A percentile compares a stretch with the other conserved stretches of the same genome.
phyloP scores from a whole-genome alignment of 345 rosid species.

The Citrus reticulata region DNA sequence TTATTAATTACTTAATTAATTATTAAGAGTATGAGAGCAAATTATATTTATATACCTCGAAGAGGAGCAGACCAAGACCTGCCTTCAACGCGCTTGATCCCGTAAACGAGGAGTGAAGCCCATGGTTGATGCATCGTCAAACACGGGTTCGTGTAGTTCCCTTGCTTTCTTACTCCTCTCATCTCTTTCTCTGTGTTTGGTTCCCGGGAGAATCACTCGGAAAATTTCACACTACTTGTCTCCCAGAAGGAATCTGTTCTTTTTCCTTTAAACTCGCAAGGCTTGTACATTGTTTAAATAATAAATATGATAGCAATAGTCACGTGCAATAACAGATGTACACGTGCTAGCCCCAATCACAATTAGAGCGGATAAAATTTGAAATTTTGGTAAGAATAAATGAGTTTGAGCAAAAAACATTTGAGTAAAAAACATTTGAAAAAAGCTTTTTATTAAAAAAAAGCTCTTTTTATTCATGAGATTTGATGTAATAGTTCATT shows the following conservation, averaged over 20 bases:
- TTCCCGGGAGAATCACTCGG: neutral
- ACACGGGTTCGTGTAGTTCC: constrained; percentile 75
- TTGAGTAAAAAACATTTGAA: no score
- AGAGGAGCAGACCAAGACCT: constrained; percentile 92
- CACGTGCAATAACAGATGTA: neutral
- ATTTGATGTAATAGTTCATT: accelerated
- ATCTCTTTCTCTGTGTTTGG: neutral
- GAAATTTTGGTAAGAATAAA: no score
- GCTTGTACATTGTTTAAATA: neutral
- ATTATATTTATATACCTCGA: constrained; percentile 40
- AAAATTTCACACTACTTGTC: neutral
- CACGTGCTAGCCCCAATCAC: neutral
- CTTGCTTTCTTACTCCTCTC: constrained; percentile 38
- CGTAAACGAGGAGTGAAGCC: constrained; percentile 83
- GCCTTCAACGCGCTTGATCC: constrained; percentile 94
- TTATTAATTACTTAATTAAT: no score
- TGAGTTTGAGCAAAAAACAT: no score
- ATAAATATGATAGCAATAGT: no score
- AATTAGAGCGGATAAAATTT: no score
- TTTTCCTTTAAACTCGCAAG: neutral
- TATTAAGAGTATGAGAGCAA: no score
- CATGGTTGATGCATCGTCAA: constrained; percentile 95
- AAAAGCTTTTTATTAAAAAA: accelerated
- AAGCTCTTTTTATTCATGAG: accelerated
- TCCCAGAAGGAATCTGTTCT: neutral